These are phyloP conservation scores for Meira nashicola DNA, from an alignment of 1,284 basidiomycete species.

Conservation along the genomic window DNA sequence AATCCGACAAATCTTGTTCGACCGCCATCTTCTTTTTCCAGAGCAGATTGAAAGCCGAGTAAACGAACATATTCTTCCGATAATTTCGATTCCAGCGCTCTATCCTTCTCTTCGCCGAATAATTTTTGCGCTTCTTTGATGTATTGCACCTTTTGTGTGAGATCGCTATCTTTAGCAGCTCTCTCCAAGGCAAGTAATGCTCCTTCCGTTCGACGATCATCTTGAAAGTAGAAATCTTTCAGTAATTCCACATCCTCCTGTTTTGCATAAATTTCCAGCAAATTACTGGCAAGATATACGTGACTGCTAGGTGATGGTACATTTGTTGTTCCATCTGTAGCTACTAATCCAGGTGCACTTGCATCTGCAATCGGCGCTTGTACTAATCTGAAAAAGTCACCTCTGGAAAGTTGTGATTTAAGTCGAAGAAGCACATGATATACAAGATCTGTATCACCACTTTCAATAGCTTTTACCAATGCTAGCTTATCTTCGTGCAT, in stretches of 20 bases:
- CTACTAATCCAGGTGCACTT: slow-evolving; percentile 3
- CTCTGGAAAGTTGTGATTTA: slow-evolving; percentile 74
- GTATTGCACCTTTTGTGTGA: slow-evolving; percentile 61
- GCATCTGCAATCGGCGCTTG: slow-evolving; percentile 59
- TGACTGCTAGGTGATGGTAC: slow-evolving; percentile 15
- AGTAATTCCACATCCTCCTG: slow-evolving; percentile 73
- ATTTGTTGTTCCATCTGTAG: slow-evolving; percentile 2
- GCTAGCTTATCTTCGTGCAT: slow-evolving; percentile 94
- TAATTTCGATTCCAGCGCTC: slow-evolving; percentile 84
- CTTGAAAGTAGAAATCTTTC: slow-evolving; percentile 94
- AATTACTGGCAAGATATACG: slow-evolving; percentile 32
- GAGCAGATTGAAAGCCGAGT: slow-evolving; percentile 71
- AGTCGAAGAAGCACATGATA: slow-evolving; percentile 32
- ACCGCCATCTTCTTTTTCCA: slow-evolving; percentile 78
- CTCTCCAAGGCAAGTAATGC: slow-evolving; percentile 80
- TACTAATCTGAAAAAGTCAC: slow-evolving; percentile 88
- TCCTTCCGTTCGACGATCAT: slow-evolving; percentile 87
- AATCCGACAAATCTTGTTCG: slow-evolving; percentile 23
- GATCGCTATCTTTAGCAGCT: slow-evolving; percentile 19
- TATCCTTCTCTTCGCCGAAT: slow-evolving; percentile 88
- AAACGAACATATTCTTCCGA: slow-evolving; percentile 79
- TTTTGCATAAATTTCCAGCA: slow-evolving; percentile 47
- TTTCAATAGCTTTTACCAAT: slow-evolving; percentile 82
- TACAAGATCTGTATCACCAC: slow-evolving; percentile 83
- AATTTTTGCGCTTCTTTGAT: slow-evolving; percentile 82